Evolutionary conservation across 1,284 basidiomycete genomes (phyloP), one percentile per base, ranked within the genome.

Genomic region (Cryptococcus sp.): DNA sequence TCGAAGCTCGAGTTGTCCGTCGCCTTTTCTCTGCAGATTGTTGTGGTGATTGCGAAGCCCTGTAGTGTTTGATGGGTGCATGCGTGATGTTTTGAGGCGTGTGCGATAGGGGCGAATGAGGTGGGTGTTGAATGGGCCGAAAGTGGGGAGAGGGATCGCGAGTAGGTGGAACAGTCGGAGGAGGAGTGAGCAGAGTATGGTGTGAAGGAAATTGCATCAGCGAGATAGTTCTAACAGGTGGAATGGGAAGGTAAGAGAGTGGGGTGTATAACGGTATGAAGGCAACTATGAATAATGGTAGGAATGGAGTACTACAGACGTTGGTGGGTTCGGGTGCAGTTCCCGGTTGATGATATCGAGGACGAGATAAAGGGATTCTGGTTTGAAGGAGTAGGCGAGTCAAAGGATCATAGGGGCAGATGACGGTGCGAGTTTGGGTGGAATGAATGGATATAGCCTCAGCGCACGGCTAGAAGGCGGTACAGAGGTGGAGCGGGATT

Each of bases 161-260:
- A 34, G 53, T 47, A 24, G 52, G 46, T 16, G 46, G 53, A 3
- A 46, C 28, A 9, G 56, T 49, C 5, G 53, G 57, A 21, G 54
- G 57, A 7, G 57, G 57, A 24, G 56, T 58, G 21, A 53, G 40
- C 47, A n/a, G 37, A 46, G 45, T 58, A 21, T 53, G 40, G 47
- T 14, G 37, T 41, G 45, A 16, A 31, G 18, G 9, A 16, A 42
- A 45, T 23, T 23, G 16, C n/a, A 52, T 45, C 45, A 50, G 39
- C 31, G 19, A 37, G 16, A 44, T n/a, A 21, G 40, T 28, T 37
- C 14, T 21, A 19, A 31, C 9, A 23, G 37, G 25, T 21, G 37
- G 36, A 40, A 13, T n/a, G 18, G 11, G 32, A 23, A 31, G 28
- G n/a, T 37, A 43, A 10, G 23, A 42, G 21, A 48, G 37, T 32